Percentiles rank a stretch among this genome's conserved stretches.
phyloP scores from a whole-genome alignment of 2,329 filamentous ascomycete species.

The Colletotrichum australisinense region DNA sequence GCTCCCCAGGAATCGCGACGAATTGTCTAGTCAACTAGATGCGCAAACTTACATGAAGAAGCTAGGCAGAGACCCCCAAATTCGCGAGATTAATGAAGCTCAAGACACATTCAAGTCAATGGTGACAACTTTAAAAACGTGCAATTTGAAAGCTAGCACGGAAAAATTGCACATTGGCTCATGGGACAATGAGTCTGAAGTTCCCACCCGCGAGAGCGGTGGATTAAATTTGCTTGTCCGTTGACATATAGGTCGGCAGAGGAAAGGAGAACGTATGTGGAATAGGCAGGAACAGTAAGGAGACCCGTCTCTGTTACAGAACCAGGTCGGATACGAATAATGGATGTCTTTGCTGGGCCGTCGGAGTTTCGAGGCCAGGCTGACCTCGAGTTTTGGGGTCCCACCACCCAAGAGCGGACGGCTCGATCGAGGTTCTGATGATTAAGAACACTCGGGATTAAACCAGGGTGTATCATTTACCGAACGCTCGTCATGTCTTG shows the following conservation, averaged over 20 bases:
- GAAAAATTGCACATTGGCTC: background rate
- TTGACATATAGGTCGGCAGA: background rate
- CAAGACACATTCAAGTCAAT: background rate
- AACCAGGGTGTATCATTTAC: background rate
- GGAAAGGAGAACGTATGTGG: background rate
- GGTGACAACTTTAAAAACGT: background rate
- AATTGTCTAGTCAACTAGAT: background rate
- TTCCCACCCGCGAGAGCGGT: background rate
- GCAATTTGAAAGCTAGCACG: background rate
- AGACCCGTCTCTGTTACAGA: slow-evolving; percentile 8
- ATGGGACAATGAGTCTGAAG: too few relatives aligned
- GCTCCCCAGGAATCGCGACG: background rate
- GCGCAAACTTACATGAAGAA: background rate
- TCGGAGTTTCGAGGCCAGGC: slow-evolving; percentile 9
- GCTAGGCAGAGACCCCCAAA: background rate
- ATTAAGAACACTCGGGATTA: background rate
- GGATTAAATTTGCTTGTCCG: background rate
- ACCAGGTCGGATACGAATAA: background rate
- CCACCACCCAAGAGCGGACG: background rate
- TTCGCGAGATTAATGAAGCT: too few relatives aligned
- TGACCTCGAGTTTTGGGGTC: background rate
- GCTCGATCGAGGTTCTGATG: background rate
- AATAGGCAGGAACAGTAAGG: background rate
- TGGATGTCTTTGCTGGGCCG: background rate
- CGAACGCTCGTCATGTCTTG: background rate